Percentiles rank a stretch among this genome's conserved stretches.
Evolutionary conservation across 208 protist species (phyloP).

Genomic region (Leishmania mexicana): DNA sequence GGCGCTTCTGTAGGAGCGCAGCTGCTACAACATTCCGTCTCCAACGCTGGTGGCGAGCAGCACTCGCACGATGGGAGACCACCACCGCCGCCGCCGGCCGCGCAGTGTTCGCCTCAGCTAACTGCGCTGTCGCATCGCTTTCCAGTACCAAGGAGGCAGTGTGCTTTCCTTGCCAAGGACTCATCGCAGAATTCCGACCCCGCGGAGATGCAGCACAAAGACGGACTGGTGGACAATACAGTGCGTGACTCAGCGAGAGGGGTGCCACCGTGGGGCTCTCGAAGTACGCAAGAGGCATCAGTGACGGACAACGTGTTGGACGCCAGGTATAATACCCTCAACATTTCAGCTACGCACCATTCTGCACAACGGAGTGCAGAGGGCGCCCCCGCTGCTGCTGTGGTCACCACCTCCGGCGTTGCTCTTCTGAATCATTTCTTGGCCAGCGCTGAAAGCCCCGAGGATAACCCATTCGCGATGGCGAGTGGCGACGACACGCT

Average conservation of each 20-base stretch:
- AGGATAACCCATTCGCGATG: conserved; percentile 3
- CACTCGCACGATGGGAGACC: background rate
- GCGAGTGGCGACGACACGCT: background rate
- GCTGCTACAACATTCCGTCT: background rate
- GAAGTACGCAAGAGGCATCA: background rate
- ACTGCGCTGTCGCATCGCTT: background rate
- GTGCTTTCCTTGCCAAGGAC: background rate
- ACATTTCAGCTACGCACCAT: background rate
- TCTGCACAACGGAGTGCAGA: background rate
- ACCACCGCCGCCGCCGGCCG: background rate
- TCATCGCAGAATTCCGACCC: background rate
- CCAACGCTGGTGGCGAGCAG: background rate
- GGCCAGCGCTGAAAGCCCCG: background rate
- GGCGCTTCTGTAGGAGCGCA: background rate
- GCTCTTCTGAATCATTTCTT: conserved; percentile 2
- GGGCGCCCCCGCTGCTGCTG: background rate
- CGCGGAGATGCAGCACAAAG: background rate
- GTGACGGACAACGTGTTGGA: background rate
- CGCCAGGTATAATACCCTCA: background rate
- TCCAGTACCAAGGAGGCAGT: background rate
- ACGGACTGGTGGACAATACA: background rate
- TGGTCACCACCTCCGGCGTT: background rate
- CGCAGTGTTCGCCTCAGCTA: background rate
- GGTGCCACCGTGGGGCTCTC: background rate
- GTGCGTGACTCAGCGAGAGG: background rate